Evolutionary conservation across 495 filamentous ascomycete genomes (phyloP), one percentile per base, ranked within the genome.

Genomic region (Parathielavia appendiculata): DNA sequence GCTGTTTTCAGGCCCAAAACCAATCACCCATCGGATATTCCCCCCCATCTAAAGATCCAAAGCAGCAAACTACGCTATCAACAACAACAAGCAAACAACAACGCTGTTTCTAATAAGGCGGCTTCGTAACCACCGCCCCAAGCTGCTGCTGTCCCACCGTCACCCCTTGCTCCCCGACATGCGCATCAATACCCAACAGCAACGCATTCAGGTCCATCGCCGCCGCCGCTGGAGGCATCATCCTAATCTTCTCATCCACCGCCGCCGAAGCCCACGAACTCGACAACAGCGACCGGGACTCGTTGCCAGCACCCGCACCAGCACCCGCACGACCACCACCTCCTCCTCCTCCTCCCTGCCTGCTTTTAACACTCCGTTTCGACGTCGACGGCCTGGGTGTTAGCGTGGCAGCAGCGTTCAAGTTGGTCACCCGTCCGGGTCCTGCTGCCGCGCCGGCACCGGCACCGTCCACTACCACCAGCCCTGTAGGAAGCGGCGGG

Each of bases 141-240:
- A 49, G 34, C 30, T 19, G 26, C 26, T 30, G 26, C 26, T 30
- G 26, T 6, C 26, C 14, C 35, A 35, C 35, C 45, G 23, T 6
- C 46, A 19, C 19, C 30, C 19, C 12, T 70, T 43, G 69, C 71
- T 76, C 72, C 35, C 69, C 67, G 1, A 68, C 69, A 26, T 72
- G 71, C 60, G 73, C 74, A 61, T 79, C 74, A 63, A 79, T 78
- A 9, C 75, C 75, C 56, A 65, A 75, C 16, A 79, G 62, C 59
- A 79, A 59, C 26, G 75, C 69, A 51, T 75, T 66, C 19, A 79
- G 61, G 52, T 79, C 77, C 71, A 78, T 70, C 23, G 62, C 71
- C 7, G 69, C 66, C 20, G 62, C 71, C 7, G 69, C 66, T 19
- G 26, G 26, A 30, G 26, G 3, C 26, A 30, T 30, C 26, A 54